phyloP scores from a whole-genome alignment of 2,329 filamentous ascomycete genomes.

The Cordyceps farinosa region DNA sequence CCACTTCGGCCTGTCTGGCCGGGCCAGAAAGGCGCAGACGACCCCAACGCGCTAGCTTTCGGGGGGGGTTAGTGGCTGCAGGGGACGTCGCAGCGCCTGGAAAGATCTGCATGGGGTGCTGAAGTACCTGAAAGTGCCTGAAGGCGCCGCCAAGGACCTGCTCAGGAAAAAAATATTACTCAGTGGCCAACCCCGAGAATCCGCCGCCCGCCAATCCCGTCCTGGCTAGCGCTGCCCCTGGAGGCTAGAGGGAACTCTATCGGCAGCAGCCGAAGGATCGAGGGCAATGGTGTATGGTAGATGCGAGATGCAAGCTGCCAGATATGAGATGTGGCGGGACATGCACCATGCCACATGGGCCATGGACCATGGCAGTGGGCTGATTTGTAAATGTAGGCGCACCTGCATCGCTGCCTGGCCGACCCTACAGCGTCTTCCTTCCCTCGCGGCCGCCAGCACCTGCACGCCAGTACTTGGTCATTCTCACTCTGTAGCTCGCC shows the following conservation, averaged over 20 bases:
- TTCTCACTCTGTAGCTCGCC: not conserved
- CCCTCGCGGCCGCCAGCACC: not conserved
- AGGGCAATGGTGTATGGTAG: not conserved
- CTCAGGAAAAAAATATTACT: too few relatives aligned
- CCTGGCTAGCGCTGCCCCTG: not conserved
- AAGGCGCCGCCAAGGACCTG: not conserved
- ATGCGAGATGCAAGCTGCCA: not conserved
- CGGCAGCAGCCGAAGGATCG: constrained; percentile 11
- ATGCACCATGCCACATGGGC: not conserved
- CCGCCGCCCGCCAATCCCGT: constrained; percentile 2
- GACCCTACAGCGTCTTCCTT: constrained; percentile 4
- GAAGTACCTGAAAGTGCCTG: not conserved
- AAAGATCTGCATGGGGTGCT: not conserved
- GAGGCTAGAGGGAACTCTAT: not conserved
- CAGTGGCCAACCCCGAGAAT: not conserved
- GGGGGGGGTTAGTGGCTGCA: not conserved
- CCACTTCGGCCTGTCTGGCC: not conserved
- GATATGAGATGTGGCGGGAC: not conserved
- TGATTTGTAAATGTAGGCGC: not conserved
- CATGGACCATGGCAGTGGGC: not conserved
- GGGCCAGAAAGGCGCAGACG: not conserved
- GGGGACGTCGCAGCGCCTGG: not conserved
- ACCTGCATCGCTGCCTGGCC: constrained; percentile 1
- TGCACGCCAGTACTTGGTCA: not conserved
- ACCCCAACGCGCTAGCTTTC: not conserved